Evolutionary conservation across 2,329 filamentous ascomycete species (phyloP).

Genomic region (Rhynchosporium secalis): DNA sequence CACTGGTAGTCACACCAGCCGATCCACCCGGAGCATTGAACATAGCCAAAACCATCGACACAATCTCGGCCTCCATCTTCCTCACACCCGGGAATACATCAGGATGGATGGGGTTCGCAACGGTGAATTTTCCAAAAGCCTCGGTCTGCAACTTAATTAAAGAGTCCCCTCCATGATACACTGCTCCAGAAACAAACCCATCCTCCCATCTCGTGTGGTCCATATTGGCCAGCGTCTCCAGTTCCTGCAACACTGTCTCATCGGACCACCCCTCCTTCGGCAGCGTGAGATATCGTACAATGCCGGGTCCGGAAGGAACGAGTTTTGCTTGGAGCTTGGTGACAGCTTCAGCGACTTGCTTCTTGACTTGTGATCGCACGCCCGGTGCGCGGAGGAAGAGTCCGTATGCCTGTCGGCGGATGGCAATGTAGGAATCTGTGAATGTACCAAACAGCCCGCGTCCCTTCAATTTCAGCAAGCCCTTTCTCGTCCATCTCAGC

Average conservation of each 20-base stretch:
- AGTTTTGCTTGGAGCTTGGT: constrained; percentile 82
- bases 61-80: constrained; percentile 99
- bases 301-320: constrained; percentile 68
- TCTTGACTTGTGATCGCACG: constrained; percentile 80
- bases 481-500: constrained; percentile 76
- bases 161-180: constrained; percentile 89
- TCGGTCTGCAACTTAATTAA: constrained; percentile 84
- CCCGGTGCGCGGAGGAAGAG: constrained; percentile 84
- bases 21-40: constrained; percentile 87
- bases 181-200: constrained; percentile 88
- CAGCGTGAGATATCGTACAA: constrained; percentile 72
- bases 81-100: constrained; percentile 97
- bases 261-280: constrained; percentile 82
- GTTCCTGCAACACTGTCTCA: constrained; percentile 76
- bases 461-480: constrained; percentile 82
- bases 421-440: constrained; percentile 69
- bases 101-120: constrained; percentile 94
- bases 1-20: constrained; percentile 86
- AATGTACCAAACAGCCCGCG: constrained; percentile 82
- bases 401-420: constrained; percentile 75
- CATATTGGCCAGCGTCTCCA: constrained; percentile 77
- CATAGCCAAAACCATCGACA: constrained; percentile 87
- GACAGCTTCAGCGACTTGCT: constrained; percentile 78
- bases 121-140: constrained; percentile 91
- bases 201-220: constrained; percentile 97